Evolutionary conservation across 345 rosid genomes (phyloP).

Genomic region (Salix arbutifolia): DNA sequence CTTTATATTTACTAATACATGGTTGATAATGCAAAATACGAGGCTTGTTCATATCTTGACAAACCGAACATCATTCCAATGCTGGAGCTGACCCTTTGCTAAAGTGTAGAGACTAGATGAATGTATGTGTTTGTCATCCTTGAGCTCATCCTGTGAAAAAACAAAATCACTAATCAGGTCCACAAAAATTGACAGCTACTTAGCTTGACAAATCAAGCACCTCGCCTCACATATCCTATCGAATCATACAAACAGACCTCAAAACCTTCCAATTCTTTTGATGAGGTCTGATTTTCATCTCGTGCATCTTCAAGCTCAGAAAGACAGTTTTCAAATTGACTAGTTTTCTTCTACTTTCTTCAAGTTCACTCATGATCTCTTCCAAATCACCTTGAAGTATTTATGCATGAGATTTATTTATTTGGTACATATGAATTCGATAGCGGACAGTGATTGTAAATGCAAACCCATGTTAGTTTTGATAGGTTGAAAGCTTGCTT

Average conservation of each 20-base stretch:
- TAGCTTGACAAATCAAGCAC: slow-evolving; percentile 9
- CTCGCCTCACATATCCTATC: slow-evolving; percentile 3
- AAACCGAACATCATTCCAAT: slow-evolving; percentile 85
- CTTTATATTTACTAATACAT: no score
- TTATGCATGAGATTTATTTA: no score
- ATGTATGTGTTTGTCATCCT: slow-evolving; percentile 70
- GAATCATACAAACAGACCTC: slow-evolving; percentile 47
- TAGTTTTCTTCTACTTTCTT: slow-evolving; percentile 86
- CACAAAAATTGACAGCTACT: background rate
- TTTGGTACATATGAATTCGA: no score
- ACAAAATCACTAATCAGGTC: slow-evolving; percentile 15
- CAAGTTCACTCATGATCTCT: slow-evolving; percentile 79
- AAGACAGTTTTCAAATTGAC: slow-evolving; percentile 65
- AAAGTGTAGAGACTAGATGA: slow-evolving; percentile 61
- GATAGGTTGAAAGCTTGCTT: no score
- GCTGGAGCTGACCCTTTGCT: slow-evolving; percentile 76
- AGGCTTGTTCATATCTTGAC: no score
- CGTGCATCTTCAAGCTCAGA: slow-evolving; percentile 83
- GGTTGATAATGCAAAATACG: no score
- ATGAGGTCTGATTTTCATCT: slow-evolving; percentile 57
- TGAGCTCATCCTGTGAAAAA: slow-evolving; percentile 57
- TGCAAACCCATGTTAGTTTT: no score
- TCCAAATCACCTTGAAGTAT: slow-evolving; percentile 68
- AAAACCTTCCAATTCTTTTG: slow-evolving; percentile 66
- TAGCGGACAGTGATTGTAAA: no score